Percentiles rank a stretch among this genome's conserved stretches.
These are phyloP conservation scores for Podaxis sp. DNA, from an alignment of 768 basidiomycete genomes.

Conservation along the genomic window DNA sequence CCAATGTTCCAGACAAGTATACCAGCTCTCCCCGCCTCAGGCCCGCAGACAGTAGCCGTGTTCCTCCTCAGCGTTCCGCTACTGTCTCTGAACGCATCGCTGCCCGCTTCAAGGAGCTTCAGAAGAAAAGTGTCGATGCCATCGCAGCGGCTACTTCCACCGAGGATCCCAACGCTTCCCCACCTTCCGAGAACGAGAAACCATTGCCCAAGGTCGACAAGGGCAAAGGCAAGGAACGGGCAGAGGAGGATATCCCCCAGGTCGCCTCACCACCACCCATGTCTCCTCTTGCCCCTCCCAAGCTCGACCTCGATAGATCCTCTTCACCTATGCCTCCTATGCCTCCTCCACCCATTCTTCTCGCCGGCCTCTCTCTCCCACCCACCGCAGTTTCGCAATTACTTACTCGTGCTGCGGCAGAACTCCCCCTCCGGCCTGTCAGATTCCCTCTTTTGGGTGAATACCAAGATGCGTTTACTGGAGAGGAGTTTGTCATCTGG, in stretches of 20 bases:
- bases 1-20: conserved; percentile 61
- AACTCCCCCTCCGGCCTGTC: conserved; percentile 67
- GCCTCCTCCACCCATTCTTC: conserved; percentile 49
- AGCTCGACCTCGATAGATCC: conserved; percentile 24
- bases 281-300: conserved; percentile 58
- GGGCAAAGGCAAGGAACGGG: conserved; percentile 64
- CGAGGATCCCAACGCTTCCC: conserved; percentile 26
- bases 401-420: conserved; percentile 63
- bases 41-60: conserved; percentile 44
- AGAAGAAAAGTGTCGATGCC: conserved; percentile 47
- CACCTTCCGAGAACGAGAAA: conserved; percentile 28
- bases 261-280: conserved; percentile 55
- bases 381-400: conserved; percentile 64
- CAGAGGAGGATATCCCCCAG: conserved; percentile 39
- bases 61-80: conserved; percentile 57
- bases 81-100: conserved; percentile 88
- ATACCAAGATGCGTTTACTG: conserved; percentile 82
- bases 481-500: conserved; percentile 88
- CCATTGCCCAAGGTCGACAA: conserved; percentile 67
- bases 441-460: conserved; percentile 80
- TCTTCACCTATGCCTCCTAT: conserved; percentile 26
- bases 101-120: conserved; percentile 76
- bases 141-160: conserved; percentile 25
- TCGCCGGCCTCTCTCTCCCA: conserved; percentile 72
- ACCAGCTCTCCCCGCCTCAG: conserved; percentile 72